Conservation (phyloP, 768 basidiomycete species). For the Strobilomyces dryophilus region DNA sequence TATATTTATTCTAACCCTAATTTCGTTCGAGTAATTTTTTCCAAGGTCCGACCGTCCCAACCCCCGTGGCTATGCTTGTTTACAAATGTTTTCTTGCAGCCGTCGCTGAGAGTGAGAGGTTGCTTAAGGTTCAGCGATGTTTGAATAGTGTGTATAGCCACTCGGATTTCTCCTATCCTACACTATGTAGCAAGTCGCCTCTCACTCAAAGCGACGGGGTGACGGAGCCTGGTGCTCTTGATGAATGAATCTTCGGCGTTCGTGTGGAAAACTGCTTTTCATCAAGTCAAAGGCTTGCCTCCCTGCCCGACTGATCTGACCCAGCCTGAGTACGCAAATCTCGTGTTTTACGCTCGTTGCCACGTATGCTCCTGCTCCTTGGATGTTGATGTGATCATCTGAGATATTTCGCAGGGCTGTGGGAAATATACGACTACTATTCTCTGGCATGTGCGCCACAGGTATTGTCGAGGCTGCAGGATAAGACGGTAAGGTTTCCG, state of each 20-base stretch:
- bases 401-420: conserved; percentile 1
- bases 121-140: no score
- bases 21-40: no score
- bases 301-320: not conserved
- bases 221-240: no score
- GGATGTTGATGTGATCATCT: not conserved
- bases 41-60: no score
- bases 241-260: not conserved
- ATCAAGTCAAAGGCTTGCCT: not conserved
- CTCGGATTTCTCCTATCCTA: no score
- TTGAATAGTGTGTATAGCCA: no score
- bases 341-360: not conserved
- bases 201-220: no score
- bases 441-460: conserved; percentile 10
- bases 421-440: not conserved
- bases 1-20: no score
- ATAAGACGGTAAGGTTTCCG: not conserved
- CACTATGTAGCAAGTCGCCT: no score
- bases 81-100: no score
- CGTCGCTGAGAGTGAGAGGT: no score
- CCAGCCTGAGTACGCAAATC: not conserved
- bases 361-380: not conserved
- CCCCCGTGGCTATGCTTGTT: no score
- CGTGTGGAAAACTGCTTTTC: not conserved
- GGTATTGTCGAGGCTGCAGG: conserved; percentile 9